phyloP scores from a whole-genome alignment of 495 filamentous ascomycete species.

The Aspergillus cavernicola region DNA sequence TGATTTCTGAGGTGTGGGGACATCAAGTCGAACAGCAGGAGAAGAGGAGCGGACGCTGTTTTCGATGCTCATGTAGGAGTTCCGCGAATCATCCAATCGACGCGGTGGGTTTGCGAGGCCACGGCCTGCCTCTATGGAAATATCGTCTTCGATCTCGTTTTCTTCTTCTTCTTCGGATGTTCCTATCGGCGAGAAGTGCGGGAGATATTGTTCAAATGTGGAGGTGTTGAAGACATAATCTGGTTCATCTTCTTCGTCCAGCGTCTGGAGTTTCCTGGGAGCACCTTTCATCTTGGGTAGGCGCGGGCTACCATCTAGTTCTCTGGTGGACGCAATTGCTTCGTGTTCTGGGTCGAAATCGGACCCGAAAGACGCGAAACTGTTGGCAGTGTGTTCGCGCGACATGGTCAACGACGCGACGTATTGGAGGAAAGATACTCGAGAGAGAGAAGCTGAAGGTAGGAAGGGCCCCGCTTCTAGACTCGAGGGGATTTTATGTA shows the following conservation, averaged over 20 bases:
- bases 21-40: conserved; percentile 43
- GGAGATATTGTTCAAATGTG: conserved; percentile 58
- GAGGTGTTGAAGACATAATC: conserved; percentile 59
- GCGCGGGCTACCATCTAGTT: conserved; percentile 38
- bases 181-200: conserved; percentile 51
- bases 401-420: conserved; percentile 30
- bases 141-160: conserved; percentile 28
- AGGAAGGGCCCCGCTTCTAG: neutral
- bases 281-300: conserved; percentile 36
- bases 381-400: conserved; percentile 27
- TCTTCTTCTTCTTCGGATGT: conserved; percentile 40
- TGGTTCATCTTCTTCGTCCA: conserved; percentile 33
- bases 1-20: conserved; percentile 43
- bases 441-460: neutral
- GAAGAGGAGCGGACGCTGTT: conserved; percentile 48
- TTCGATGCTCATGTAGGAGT: conserved; percentile 45
- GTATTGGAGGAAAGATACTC: neutral
- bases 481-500: neutral
- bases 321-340: conserved; percentile 46
- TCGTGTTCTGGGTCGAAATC: conserved; percentile 53
- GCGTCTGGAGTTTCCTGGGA: conserved; percentile 22
- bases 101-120: conserved; percentile 33
- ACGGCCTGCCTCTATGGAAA: conserved; percentile 46
- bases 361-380: conserved; percentile 36
- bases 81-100: conserved; percentile 40